Evolutionary conservation across 768 basidiomycete species (phyloP).

Genomic region (Leccinum boreale): DNA sequence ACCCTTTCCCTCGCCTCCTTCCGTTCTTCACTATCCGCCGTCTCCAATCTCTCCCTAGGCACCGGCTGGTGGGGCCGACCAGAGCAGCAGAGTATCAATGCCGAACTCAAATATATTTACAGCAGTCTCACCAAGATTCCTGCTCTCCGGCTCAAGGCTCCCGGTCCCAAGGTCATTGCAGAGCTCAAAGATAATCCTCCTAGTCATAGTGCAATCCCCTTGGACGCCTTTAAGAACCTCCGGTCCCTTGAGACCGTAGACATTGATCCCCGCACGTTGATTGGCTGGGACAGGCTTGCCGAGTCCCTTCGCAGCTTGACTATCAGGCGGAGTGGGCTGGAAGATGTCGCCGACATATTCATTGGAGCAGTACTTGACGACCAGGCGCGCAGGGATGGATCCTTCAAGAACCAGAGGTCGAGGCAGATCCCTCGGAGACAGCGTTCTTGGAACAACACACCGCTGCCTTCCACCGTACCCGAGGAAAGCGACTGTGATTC

Average conservation of each 20-base stretch:
- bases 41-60: slow-evolving; percentile 74
- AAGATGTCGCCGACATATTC: slow-evolving; percentile 77
- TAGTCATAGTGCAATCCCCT: slow-evolving; percentile 70
- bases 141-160: slow-evolving; percentile 64
- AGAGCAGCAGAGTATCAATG: slow-evolving; percentile 57
- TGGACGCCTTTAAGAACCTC: slow-evolving; percentile 84
- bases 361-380: slow-evolving; percentile 77
- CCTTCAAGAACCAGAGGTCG: slow-evolving; percentile 43
- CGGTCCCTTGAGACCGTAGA: slow-evolving; percentile 71
- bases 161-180: slow-evolving; percentile 59
- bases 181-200: slow-evolving; percentile 71
- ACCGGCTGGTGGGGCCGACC: slow-evolving; percentile 67
- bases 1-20: slow-evolving; percentile 71
- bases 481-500: slow-evolving; percentile 31
- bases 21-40: slow-evolving; percentile 70
- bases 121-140: slow-evolving; percentile 90
- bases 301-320: slow-evolving; percentile 70
- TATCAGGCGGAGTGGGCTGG: slow-evolving; percentile 74
- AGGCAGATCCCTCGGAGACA: slow-evolving; percentile 45
- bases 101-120: slow-evolving; percentile 82
- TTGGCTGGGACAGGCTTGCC: slow-evolving; percentile 82
- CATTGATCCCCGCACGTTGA: slow-evolving; percentile 75
- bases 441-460: slow-evolving; percentile 46
- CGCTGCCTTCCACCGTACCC: slow-evolving; percentile 54
- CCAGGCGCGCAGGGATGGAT: slow-evolving; percentile 59